Evolutionary conservation across 768 basidiomycete species (phyloP).

Genomic region (Candolleomyces eurysporus): DNA sequence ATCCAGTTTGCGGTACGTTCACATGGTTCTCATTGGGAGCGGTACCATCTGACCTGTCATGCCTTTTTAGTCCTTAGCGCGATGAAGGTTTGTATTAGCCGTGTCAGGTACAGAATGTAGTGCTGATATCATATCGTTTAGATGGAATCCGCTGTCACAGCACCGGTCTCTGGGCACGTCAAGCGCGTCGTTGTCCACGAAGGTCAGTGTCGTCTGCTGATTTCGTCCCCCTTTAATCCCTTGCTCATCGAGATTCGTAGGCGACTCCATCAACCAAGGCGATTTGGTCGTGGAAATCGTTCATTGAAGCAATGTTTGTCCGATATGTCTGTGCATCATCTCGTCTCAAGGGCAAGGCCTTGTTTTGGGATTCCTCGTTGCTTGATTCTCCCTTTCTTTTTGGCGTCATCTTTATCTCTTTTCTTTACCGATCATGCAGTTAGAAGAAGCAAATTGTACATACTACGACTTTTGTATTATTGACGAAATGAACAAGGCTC

Average conservation of each 20-base stretch:
- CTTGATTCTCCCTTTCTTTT: not conserved
- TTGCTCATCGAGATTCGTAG: constrained; percentile 32
- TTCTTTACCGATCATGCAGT: not conserved
- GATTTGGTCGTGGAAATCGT: constrained; percentile 89
- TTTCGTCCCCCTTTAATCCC: not conserved
- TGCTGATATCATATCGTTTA: constrained; percentile 44
- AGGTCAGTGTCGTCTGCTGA: constrained; percentile 43
- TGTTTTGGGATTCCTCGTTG: not conserved
- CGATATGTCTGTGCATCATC: no score
- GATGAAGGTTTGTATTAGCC: constrained; percentile 86
- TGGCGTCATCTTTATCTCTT: not conserved
- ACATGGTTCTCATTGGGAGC: constrained; percentile 10
- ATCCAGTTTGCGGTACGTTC: constrained; percentile 84
- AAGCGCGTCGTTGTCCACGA: constrained; percentile 90
- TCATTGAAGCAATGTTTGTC: constrained; percentile 38
- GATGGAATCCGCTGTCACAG: constrained; percentile 98
- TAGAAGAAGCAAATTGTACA: not conserved
- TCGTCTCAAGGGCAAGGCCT: no score
- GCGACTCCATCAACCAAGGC: constrained; percentile 93
- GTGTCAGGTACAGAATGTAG: constrained; percentile 90
- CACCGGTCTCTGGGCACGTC: constrained; percentile 94
- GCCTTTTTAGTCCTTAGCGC: constrained; percentile 76
- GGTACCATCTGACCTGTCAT: constrained; percentile 13
- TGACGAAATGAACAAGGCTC: not conserved
- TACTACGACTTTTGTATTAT: not conserved